phyloP scores from a whole-genome alignment of 805 yeast genomes.

The Saturnispora zaruensis region DNA sequence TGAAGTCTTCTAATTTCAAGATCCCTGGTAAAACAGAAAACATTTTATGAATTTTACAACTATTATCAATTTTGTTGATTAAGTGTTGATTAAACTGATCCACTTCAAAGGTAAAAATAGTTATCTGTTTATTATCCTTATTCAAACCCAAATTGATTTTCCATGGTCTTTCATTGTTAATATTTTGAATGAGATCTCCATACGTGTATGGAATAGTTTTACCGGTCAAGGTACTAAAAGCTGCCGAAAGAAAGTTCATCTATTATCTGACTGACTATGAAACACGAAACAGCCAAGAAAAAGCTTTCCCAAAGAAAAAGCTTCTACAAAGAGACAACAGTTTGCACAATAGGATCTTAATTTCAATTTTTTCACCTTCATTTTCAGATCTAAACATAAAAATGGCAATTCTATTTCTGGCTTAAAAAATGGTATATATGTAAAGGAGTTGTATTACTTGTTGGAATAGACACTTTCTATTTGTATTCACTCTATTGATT shows the following conservation, averaged over 20 bases:
- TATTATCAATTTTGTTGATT: slow-evolving; percentile 33
- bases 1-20: slow-evolving; percentile 50
- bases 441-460: no score
- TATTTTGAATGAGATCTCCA: slow-evolving; percentile 32
- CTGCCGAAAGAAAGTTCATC: slow-evolving; percentile 65
- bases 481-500: no score
- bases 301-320: no score
- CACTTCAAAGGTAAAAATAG: slow-evolving; percentile 59
- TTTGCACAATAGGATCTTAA: no score
- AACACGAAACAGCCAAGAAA: no score
- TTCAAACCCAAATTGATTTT: slow-evolving; percentile 49
- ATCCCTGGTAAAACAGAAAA: slow-evolving; percentile 62
- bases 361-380: no score
- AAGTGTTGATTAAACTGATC: slow-evolving; percentile 11
- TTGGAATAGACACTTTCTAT: no score
- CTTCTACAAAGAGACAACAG: no score
- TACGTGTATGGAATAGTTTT: slow-evolving; percentile 49
- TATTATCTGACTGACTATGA: not conserved
- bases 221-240: slow-evolving; percentile 54
- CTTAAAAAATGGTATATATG: no score
- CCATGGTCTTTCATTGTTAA: slow-evolving; percentile 41
- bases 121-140: slow-evolving; percentile 44
- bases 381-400: no score
- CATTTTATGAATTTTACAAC: slow-evolving; percentile 40
- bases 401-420: no score